Evolutionary conservation across 805 yeast species (phyloP).

Genomic region (Saturnispora serradocipensis): DNA sequence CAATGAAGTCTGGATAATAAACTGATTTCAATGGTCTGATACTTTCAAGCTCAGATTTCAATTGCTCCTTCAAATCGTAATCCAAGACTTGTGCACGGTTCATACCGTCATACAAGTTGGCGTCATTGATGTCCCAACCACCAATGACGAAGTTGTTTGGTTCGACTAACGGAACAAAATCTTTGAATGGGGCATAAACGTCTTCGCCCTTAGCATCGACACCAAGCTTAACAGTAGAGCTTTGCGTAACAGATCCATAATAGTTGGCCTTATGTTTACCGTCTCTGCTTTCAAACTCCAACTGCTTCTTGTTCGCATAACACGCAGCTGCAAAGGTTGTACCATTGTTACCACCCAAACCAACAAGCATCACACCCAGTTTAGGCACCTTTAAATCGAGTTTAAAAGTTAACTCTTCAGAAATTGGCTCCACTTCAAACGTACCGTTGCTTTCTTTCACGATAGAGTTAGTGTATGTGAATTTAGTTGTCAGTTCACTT

Average conservation of each 20-base stretch:
- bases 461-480: conserved; percentile 65
- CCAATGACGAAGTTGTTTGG: conserved; percentile 87
- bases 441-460: conserved; percentile 54
- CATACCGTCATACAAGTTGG: conserved; percentile 68
- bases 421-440: conserved; percentile 59
- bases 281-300: conserved; percentile 73
- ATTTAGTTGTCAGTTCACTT: conserved; percentile 48
- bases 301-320: conserved; percentile 73
- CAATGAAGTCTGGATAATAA: conserved; percentile 94
- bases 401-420: conserved; percentile 74
- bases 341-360: conserved; percentile 96
- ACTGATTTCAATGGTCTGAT: conserved; percentile 72
- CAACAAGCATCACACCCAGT: conserved; percentile 84
- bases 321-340: conserved; percentile 80
- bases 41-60: conserved; percentile 51
- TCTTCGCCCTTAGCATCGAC: conserved; percentile 75
- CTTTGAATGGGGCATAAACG: conserved; percentile 86
- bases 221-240: conserved; percentile 85
- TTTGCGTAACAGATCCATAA: conserved; percentile 90
- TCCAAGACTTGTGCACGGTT: conserved; percentile 82
- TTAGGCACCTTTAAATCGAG: conserved; percentile 75
- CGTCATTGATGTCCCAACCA: conserved; percentile 89
- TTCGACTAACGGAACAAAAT: conserved; percentile 75
- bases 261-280: conserved; percentile 69
- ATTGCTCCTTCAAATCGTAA: conserved; percentile 69